Base-by-base conservation (phyloP, 208 protist species). In the Phytomonas sp. region DNA sequence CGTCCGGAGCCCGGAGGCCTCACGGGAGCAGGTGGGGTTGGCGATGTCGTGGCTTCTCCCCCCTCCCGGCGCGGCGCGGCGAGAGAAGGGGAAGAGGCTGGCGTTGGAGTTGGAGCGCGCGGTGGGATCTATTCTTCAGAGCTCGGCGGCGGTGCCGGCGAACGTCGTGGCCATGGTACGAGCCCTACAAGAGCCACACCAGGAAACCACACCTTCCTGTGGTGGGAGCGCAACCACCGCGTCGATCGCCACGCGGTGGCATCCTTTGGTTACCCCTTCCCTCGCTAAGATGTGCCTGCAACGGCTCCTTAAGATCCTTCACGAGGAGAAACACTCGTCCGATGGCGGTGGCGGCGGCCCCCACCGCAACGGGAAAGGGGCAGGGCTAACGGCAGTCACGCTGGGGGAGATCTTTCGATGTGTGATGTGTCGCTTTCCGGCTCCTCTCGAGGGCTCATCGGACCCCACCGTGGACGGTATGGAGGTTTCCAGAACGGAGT, bases 221-320 rank as follows among this genome's bases (percentile, higher is more conserved):
- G 37, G 15, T 46, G 51, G 4, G 66, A 73, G 29, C 70, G 68
- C 23, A n/a, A 59, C 36, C 59, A 75, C 26, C 63, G 28, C 36
- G 75, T 40, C 8, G 43, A 37, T 5, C 65, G 71, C 36, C 6
- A 40, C 36, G 31, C 71, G 75, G 56, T 81, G 78, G 73, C 66
- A 72, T n/a, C 56, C 73, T 6, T 56, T 62, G 7, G 40, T 89
- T 20, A 68, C 70, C 32, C 56, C 68, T 11, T 28, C 67, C 23
- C 66, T 79, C 20, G 78, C 83, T 20, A 81, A 77, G 66, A 30
- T 76, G 33, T 87, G 79, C 37, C 71, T 92, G 26, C 77, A 92
- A 63, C 80, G 78, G 33, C 67, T 85, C 9, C 68, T 79, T 31
- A 51, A 76, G 28, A 70, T 86, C 13, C 69, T 89, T 62, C 30